Conservation (phyloP, 73 alveolate species). For the Breviolum minutum region DNA sequence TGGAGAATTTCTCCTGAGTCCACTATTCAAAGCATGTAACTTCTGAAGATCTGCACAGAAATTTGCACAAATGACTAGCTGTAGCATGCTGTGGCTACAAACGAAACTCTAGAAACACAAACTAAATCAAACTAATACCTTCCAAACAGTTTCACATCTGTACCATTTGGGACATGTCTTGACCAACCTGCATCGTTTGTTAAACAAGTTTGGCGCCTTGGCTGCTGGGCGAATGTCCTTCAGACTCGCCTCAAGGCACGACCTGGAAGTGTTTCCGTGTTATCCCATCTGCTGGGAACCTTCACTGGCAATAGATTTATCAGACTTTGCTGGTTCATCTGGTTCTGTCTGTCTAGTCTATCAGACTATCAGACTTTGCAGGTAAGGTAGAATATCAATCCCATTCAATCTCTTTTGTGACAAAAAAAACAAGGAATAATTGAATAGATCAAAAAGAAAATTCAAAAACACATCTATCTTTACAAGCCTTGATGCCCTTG, state of each 20-base stretch:
- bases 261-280: not conserved
- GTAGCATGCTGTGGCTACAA: no score
- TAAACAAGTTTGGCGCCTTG: not conserved
- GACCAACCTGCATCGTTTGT: not conserved
- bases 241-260: conserved; percentile 41
- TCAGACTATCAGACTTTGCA: not conserved
- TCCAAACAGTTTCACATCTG: not conserved
- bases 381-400: no score
- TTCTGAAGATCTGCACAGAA: no score
- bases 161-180: not conserved
- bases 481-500: not conserved
- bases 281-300: not conserved
- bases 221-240: conserved; percentile 47
- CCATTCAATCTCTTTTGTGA: no score
- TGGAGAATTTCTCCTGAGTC: conserved; percentile 15
- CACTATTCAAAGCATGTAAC: not conserved
- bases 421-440: not conserved
- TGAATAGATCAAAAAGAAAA: not conserved
- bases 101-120: not conserved
- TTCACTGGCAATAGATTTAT: not conserved
- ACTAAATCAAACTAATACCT: no score
- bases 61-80: no score
- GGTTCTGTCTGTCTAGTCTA: no score
- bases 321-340: no score
- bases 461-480: not conserved